A percentile compares a stretch with the other conserved stretches of the same genome.
Evolutionary conservation across 208 protist species (phyloP).

Genomic region (Trypanosoma platydactyli): DNA sequence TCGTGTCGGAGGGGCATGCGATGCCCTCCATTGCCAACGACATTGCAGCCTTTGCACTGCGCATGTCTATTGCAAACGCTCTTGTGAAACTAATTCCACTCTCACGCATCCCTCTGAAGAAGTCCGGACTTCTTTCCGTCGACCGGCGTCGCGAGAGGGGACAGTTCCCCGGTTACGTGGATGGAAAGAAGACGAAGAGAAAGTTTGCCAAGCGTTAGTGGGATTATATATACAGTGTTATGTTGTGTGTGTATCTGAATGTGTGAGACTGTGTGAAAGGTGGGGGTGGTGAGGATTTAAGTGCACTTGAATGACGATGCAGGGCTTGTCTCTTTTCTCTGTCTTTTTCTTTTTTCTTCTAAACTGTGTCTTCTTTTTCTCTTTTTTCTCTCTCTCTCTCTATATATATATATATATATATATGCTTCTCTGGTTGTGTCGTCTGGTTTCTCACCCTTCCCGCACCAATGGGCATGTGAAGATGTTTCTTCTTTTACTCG

Average conservation of each 20-base stretch:
- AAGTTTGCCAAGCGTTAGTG: slow-evolving; percentile 86
- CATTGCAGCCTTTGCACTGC: slow-evolving; percentile 78
- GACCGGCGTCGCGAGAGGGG: slow-evolving; percentile 76
- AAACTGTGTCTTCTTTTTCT: not conserved
- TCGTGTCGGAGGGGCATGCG: slow-evolving; percentile 81
- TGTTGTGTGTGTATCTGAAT: too few relatives aligned
- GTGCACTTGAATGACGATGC: too few relatives aligned
- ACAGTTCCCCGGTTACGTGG: slow-evolving; percentile 83
- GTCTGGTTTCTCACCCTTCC: slow-evolving; percentile 6
- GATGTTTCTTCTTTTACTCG: slow-evolving; percentile 72
- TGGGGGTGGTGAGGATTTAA: too few relatives aligned
- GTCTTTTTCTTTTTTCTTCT: not conserved
- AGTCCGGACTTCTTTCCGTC: slow-evolving; percentile 84
- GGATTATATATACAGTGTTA: not conserved
- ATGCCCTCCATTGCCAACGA: slow-evolving; percentile 86
- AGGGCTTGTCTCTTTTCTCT: not conserved
- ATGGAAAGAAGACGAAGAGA: slow-evolving; percentile 84
- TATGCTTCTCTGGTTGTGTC: not conserved
- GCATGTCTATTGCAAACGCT: slow-evolving; percentile 84
- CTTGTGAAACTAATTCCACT: slow-evolving; percentile 84
- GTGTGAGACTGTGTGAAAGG: too few relatives aligned
- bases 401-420: too few relatives aligned
- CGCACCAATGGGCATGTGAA: not conserved
- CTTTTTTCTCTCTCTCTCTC: slow-evolving; percentile 3
- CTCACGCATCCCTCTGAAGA: slow-evolving; percentile 87